These are phyloP conservation scores for Bipolaris victoriae DNA, from an alignment of 2,329 filamentous ascomycete species.

Conservation along the genomic window DNA sequence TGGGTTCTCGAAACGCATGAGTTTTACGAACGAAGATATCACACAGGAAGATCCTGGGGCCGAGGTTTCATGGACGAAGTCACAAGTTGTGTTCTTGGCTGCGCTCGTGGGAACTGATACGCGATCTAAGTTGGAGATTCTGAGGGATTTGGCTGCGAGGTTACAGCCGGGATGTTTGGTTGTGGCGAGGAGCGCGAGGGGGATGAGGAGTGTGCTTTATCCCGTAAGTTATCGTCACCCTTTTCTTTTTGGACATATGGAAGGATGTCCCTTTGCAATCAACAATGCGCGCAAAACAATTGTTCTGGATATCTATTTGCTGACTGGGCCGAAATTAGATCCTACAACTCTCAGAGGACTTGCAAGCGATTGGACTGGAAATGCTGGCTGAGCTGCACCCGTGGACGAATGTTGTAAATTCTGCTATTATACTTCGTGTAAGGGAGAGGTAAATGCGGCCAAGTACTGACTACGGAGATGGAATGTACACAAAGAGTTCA, in stretches of 20 bases:
- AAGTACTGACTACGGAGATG: no score
- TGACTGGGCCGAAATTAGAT: slow-evolving; percentile 33
- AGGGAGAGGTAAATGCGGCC: slow-evolving; percentile 1
- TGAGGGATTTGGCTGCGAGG: slow-evolving; percentile 45
- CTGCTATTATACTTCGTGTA: slow-evolving; percentile 51
- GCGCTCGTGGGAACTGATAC: slow-evolving; percentile 56
- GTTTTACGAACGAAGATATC: slow-evolving; percentile 49
- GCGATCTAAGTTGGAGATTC: slow-evolving; percentile 51
- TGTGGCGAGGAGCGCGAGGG: slow-evolving; percentile 55
- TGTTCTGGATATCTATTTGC: no score
- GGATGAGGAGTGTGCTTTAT: slow-evolving; percentile 56
- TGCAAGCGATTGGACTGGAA: slow-evolving; percentile 46
- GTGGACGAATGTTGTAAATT: slow-evolving; percentile 59
- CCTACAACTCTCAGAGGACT: slow-evolving; percentile 45
- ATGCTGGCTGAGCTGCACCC: slow-evolving; percentile 56
- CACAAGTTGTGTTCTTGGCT: slow-evolving; percentile 59
- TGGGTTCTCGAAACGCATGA: slow-evolving; percentile 50
- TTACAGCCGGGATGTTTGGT: slow-evolving; percentile 55
- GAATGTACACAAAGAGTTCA: no score
- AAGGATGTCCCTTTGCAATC: no score
- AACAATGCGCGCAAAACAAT: background rate
- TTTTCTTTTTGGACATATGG: background rate
- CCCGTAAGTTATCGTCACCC: slow-evolving; percentile 46
- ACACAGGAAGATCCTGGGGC: background rate
- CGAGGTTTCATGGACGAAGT: slow-evolving; percentile 37